Conservation (phyloP, 83 land plant species). For the Isoetes engelmannii region DNA sequence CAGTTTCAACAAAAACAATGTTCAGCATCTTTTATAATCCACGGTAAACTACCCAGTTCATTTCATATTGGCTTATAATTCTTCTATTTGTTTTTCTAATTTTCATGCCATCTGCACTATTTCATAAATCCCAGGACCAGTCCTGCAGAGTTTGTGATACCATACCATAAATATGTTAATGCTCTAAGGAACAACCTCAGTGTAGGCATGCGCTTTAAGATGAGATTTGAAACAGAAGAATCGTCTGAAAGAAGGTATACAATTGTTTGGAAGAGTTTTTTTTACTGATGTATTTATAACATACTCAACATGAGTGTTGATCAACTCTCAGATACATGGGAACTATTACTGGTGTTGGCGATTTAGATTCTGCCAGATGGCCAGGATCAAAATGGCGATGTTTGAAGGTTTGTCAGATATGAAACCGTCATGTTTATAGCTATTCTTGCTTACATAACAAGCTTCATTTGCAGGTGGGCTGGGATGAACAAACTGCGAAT, state of each 20-base stretch:
- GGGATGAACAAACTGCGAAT: background rate
- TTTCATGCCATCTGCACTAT: too few species aligned
- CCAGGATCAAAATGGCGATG: background rate
- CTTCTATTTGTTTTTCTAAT: too few species aligned
- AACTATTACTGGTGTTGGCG: conserved; percentile 1
- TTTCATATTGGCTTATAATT: too few species aligned
- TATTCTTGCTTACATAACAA: too few species aligned
- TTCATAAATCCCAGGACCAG: too few species aligned
- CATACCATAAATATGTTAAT: background rate
- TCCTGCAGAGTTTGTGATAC: conserved; percentile 1
- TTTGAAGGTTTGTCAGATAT: too few species aligned
- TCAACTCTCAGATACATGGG: background rate
- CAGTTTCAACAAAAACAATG: too few species aligned
- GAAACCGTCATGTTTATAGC: too few species aligned
- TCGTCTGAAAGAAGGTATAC: background rate
- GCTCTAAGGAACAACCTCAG: background rate
- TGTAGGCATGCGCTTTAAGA: background rate
- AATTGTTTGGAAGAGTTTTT: too few species aligned
- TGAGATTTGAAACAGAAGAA: conserved; percentile 1
- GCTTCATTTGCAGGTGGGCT: background rate
- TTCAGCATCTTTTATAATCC: too few species aligned
- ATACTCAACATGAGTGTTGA: background rate
- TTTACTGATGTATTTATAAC: background rate
- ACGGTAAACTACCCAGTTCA: too few species aligned
- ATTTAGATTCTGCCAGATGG: background rate